Conservation (phyloP, 805 yeast species). For the Kuraishia capsulata region DNA sequence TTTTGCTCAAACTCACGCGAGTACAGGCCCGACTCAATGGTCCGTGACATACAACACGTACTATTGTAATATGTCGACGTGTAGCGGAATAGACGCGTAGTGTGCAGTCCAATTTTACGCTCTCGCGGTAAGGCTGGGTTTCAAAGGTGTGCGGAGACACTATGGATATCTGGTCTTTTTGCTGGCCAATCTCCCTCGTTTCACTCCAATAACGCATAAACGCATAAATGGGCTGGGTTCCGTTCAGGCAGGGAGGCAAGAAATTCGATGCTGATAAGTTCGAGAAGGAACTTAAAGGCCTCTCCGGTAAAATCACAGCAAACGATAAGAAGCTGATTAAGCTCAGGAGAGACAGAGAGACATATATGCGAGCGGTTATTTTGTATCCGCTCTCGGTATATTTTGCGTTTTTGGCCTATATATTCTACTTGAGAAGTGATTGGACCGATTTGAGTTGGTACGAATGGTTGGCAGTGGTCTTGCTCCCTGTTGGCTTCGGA, state of each 20-base stretch:
- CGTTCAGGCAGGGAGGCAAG: conserved; percentile 17
- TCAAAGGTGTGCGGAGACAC: no score
- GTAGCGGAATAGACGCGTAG: no score
- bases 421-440: conserved; percentile 1
- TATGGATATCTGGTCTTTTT: no score
- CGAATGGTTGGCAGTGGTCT: conserved; percentile 1
- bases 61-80: no score
- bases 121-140: no score
- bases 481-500: conserved; percentile 9
- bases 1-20: no score
- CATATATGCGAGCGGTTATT: conserved; percentile 10
- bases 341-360: conserved; percentile 8
- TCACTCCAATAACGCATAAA: no score
- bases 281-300: conserved; percentile 30
- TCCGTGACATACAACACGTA: no score
- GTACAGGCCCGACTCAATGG: no score
- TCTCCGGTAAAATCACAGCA: conserved; percentile 25
- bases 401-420: conserved; percentile 13
- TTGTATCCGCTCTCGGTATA: conserved; percentile 14
- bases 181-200: no score
- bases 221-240: conserved; percentile 9
- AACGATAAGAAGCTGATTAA: conserved; percentile 14
- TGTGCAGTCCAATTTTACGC: no score
- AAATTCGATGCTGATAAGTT: conserved; percentile 32
- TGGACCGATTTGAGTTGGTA: not conserved